These are phyloP conservation scores for Sphagnum contortum DNA, from an alignment of 225 moss, liverwort and hornwort species.

Conservation along the genomic window DNA sequence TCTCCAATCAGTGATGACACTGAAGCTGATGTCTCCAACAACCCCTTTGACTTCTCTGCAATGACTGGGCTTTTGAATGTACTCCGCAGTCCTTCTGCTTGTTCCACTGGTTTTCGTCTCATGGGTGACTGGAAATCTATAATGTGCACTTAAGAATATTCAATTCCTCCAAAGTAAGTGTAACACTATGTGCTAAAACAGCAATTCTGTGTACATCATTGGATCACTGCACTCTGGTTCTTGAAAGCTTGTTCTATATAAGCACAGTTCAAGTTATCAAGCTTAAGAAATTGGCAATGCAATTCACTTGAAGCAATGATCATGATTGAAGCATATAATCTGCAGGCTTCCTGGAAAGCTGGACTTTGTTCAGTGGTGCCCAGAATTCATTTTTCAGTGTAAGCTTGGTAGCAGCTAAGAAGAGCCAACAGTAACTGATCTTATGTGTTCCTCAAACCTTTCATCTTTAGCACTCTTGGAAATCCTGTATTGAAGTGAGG, in stretches of 20 bases:
- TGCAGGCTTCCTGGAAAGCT: conserved; percentile 53
- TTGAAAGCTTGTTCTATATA: no score
- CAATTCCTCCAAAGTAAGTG: no score
- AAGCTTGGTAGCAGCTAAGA: conserved; percentile 9
- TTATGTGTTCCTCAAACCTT: not conserved
- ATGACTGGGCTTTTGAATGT: conserved; percentile 98
- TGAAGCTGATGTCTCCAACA: conserved; percentile 30
- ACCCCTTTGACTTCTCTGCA: conserved; percentile 92
- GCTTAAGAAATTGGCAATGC: no score
- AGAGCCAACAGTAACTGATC: not conserved
- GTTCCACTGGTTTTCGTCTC: not conserved
- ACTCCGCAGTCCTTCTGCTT: conserved; percentile 2
- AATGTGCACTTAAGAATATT: no score
- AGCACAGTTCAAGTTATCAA: no score
- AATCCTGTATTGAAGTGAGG: no score
- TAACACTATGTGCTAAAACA: no score
- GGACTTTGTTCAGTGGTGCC: conserved; percentile 53
- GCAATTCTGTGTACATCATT: no score
- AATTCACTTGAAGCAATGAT: no score
- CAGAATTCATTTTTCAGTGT: conserved; percentile 42
- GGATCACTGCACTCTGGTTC: no score
- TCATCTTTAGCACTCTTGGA: not conserved
- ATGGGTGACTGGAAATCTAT: no score
- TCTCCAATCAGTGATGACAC: conserved; percentile 32
- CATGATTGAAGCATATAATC: conserved; percentile 8